Evolutionary conservation across 768 basidiomycete genomes (phyloP).

Genomic region (Cubamyces sp.): DNA sequence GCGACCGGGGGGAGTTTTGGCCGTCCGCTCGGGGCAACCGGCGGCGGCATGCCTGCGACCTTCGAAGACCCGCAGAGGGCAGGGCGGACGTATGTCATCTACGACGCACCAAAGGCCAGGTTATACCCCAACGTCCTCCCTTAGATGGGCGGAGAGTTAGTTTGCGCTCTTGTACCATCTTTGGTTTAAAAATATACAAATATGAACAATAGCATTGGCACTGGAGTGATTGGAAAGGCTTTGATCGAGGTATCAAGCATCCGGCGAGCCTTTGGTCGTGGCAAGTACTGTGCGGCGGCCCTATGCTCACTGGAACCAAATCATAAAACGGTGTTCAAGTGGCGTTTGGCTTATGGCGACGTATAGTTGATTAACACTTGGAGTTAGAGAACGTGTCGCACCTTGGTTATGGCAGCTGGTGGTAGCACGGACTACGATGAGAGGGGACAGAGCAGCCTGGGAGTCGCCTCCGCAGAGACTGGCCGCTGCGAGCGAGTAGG

Average conservation of each 20-base stretch:
- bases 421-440: too few relatives aligned
- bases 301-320: too few relatives aligned
- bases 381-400: too few relatives aligned
- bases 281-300: too few relatives aligned
- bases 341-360: too few relatives aligned
- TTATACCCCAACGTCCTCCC: conserved; percentile 25
- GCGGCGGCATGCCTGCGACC: conserved; percentile 21
- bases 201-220: not conserved
- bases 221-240: not conserved
- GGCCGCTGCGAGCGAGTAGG: too few relatives aligned
- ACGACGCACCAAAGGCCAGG: conserved; percentile 24
- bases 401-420: too few relatives aligned
- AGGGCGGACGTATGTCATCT: conserved; percentile 26
- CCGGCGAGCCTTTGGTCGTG: not conserved
- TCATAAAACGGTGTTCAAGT: too few relatives aligned
- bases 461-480: too few relatives aligned
- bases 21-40: conserved; percentile 20
- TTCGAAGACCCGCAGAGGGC: conserved; percentile 17
- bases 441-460: too few relatives aligned
- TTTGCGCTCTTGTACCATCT: conserved; percentile 7
- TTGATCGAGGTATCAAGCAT: too few relatives aligned
- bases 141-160: conserved; percentile 20
- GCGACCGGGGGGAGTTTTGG: conserved; percentile 23
- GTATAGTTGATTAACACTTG: too few relatives aligned
- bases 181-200: conserved; percentile 1